Base-by-base conservation (phyloP, 1,139 yeast species). In the Candida sanyaensis region DNA sequence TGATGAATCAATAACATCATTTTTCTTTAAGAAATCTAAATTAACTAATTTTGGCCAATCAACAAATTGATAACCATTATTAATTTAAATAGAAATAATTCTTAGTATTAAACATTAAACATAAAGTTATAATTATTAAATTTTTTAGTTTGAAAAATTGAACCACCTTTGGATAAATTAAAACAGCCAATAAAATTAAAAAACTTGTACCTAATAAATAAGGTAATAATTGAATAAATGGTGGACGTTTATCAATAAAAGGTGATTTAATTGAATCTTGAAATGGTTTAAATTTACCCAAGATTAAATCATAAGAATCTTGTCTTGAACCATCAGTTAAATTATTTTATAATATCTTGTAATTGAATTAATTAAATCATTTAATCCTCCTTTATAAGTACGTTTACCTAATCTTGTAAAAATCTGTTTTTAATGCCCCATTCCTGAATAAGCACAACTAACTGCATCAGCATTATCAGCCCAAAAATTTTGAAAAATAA, bases 401-500 rank as follows among this genome's bases (percentile, higher is more conserved):
- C 99, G 86, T 60, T 81, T 79, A 51, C 99, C 99, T 4, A 96
- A 86, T 65, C 99, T 80, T 1, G 99, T 95, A 67, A 88, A n/a
- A 93, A 65, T 93, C 99, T 0, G 97, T 92, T 72, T 93, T 95
- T 63, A 93, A 79, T 3, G 99, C 99, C 38, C 98, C 97, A 4
- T 95, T 40, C 99, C 98, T 3, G 97, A 90, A 68, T 93, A 93
- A 2, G 97, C 85, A 54, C 79, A 77, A 45, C 96, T 87, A 21
- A 93, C 97, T 12, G 88, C 92, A 67, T 93, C 97, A 5, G 99
- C 99, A 66, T 93, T 93, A 66, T 93, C 99, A 21, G 98, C 98
- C 99, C 99, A 93, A 55, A 91, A 80, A 65, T 83, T 86, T 67
- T 91, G 91, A 75, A 91, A 92, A 48, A n/a, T n/a, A 84, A 73